Conservation (phyloP, 108 stramenopile species). For the Conticribra weissflogii region DNA sequence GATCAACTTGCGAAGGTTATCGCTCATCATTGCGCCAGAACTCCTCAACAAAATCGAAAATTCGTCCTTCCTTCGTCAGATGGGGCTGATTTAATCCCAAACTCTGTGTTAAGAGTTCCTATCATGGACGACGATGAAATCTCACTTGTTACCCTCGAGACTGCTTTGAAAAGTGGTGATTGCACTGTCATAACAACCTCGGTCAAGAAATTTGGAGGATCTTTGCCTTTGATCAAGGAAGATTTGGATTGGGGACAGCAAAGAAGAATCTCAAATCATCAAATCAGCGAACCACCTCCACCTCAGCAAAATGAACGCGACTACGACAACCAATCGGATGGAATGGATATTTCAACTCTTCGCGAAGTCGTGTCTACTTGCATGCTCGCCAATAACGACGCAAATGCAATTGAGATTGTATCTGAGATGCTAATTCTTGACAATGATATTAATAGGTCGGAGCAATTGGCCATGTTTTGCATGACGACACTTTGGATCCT, state of each 20-base stretch:
- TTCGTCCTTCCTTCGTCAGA: too few species aligned
- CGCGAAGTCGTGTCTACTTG: constrained; percentile 23
- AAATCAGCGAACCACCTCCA: constrained; percentile 14
- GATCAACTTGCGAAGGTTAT: too few species aligned
- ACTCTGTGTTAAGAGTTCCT: not conserved
- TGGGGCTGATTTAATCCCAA: too few species aligned
- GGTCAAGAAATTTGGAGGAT: too few species aligned
- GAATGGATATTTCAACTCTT: constrained; percentile 11
- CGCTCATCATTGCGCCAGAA: too few species aligned
- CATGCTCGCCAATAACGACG: constrained; percentile 10
- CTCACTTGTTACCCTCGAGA: constrained; percentile 8
- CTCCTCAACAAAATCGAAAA: too few species aligned
- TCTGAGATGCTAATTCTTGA: constrained; percentile 26
- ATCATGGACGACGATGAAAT: constrained; percentile 13
- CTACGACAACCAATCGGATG: constrained; percentile 9
- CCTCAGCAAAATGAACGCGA: constrained; percentile 9
- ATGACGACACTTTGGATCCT: constrained; percentile 35
- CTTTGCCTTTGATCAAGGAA: too few species aligned
- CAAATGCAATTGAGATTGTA: constrained; percentile 25
- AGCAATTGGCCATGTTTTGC: constrained; percentile 35
- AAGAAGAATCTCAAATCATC: constrained; percentile 20
- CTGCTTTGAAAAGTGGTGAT: constrained; percentile 4
- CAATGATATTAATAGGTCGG: constrained; percentile 11
- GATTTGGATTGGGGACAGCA: too few species aligned
- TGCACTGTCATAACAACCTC: too few species aligned